Evolutionary conservation across 2,329 filamentous ascomycete species (phyloP).

Genomic region (Aspergillus tamarii): DNA sequence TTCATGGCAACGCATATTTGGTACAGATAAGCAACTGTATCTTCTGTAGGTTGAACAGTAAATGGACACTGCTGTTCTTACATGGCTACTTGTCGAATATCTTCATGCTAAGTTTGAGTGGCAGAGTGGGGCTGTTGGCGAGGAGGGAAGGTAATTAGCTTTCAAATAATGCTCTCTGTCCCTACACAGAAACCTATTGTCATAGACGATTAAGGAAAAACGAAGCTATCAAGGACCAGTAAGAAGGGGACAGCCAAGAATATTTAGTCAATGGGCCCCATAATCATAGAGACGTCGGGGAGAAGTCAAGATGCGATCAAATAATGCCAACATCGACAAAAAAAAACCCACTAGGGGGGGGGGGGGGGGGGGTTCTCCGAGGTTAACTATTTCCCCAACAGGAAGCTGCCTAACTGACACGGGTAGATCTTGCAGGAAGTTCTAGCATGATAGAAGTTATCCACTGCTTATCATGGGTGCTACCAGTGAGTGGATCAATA

Average conservation of each 20-base stretch:
- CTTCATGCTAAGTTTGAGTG: too few relatives aligned
- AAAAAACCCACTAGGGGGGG: background rate
- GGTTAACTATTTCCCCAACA: background rate
- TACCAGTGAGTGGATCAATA: background rate
- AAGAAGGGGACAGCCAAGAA: background rate
- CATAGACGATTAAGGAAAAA: background rate
- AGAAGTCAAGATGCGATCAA: background rate
- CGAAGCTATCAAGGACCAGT: background rate
- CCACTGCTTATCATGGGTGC: background rate
- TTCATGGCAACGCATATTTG: background rate
- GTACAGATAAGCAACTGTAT: too few relatives aligned
- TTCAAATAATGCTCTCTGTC: background rate
- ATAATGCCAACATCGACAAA: background rate
- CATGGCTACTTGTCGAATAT: too few relatives aligned
- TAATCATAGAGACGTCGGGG: background rate
- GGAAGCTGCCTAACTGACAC: background rate
- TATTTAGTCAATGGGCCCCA: background rate
- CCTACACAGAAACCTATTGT: background rate
- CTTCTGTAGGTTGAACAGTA: too few relatives aligned
- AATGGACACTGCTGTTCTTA: too few relatives aligned
- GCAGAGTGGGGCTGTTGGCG: background rate
- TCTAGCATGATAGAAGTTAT: background rate
- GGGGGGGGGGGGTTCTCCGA: too few relatives aligned
- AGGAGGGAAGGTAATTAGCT: background rate
- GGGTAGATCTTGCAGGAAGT: background rate